Percentiles rank a stretch among this genome's conserved stretches.
phyloP scores from a whole-genome alignment of 192 early-diverging fungal genomes.

The Coemansia sp. region DNA sequence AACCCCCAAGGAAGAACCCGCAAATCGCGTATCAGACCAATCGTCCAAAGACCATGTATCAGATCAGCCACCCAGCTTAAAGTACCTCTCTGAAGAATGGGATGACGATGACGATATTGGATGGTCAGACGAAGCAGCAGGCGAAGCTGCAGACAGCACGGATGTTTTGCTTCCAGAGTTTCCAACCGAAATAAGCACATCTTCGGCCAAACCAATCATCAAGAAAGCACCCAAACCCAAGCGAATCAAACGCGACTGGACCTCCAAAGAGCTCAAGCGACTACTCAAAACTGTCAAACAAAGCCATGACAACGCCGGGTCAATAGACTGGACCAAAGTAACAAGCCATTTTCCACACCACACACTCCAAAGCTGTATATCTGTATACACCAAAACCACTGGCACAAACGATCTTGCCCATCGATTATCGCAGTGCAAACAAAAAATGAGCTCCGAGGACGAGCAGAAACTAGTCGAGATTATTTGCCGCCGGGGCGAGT shows the following conservation, averaged over 20 bases:
- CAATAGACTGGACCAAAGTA: constrained; percentile 6
- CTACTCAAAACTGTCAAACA: not conserved
- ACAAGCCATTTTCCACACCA: constrained; percentile 9
- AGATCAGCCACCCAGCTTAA: too few species aligned
- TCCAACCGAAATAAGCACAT: not conserved
- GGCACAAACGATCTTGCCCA: not conserved
- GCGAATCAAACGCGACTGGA: too few species aligned
- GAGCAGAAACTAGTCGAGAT: constrained; percentile 3
- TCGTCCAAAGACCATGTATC: too few species aligned
- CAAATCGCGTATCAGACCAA: too few species aligned
- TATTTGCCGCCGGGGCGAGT: constrained; percentile 26
- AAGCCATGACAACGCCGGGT: not conserved
- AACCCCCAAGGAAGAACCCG: not conserved
- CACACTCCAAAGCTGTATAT: constrained; percentile 2
- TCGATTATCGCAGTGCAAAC: not conserved
- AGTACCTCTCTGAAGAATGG: too few species aligned
- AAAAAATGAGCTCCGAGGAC: not conserved
- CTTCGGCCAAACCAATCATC: not conserved
- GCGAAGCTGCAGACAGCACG: not conserved
- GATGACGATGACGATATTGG: not conserved
- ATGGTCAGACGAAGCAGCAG: not conserved
- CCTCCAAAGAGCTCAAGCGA: not conserved
- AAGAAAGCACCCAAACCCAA: too few species aligned
- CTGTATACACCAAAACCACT: not conserved
- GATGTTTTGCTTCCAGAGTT: not conserved